phyloP scores from a whole-genome alignment of 495 filamentous ascomycete genomes.

The Xylaria flabelliformis region DNA sequence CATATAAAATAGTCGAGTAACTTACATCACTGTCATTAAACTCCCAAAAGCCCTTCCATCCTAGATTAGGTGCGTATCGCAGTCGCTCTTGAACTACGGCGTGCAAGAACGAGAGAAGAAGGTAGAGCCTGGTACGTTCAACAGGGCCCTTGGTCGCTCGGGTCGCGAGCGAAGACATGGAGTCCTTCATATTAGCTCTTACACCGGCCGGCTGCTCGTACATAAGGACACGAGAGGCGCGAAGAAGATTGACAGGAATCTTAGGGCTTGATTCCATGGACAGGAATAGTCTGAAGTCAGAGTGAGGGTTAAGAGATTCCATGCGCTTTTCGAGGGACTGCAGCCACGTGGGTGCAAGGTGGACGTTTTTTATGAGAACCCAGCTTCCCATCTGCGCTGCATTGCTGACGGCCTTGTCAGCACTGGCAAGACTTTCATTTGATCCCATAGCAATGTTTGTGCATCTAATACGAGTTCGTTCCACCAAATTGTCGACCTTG shows the following conservation, averaged over 20 bases:
- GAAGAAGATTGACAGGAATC: conserved; percentile 95
- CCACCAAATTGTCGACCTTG: conserved; percentile 95
- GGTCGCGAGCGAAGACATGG: conserved; percentile 80
- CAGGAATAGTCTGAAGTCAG: conserved; percentile 92
- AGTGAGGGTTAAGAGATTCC: conserved; percentile 91
- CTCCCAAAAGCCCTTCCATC: conserved; percentile 99
- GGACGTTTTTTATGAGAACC: conserved; percentile 99
- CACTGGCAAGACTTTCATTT: conserved; percentile 87
- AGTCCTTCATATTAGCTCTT: conserved; percentile 98
- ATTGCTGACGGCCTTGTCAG: conserved; percentile 93
- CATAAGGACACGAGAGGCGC: conserved; percentile 93
- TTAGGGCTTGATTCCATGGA: conserved; percentile 98
- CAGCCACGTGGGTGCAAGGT: conserved; percentile 93
- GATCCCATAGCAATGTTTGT: conserved; percentile 99
- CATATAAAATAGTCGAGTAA: conserved; percentile 31
- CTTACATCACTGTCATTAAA: conserved; percentile 99
- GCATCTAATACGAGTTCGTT: conserved; percentile 78
- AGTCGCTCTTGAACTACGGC: conserved; percentile 95
- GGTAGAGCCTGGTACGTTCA: conserved; percentile 88
- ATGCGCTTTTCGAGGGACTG: conserved; percentile 97
- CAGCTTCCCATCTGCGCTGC: conserved; percentile 92
- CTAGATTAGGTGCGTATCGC: conserved; percentile 91
- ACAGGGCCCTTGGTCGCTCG: conserved; percentile 82
- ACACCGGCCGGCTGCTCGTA: conserved; percentile 98
- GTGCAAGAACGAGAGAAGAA: conserved; percentile 92